Evolutionary conservation across 2,329 filamentous ascomycete genomes (phyloP).

Genomic region (Pleurostoma richardsiae): DNA sequence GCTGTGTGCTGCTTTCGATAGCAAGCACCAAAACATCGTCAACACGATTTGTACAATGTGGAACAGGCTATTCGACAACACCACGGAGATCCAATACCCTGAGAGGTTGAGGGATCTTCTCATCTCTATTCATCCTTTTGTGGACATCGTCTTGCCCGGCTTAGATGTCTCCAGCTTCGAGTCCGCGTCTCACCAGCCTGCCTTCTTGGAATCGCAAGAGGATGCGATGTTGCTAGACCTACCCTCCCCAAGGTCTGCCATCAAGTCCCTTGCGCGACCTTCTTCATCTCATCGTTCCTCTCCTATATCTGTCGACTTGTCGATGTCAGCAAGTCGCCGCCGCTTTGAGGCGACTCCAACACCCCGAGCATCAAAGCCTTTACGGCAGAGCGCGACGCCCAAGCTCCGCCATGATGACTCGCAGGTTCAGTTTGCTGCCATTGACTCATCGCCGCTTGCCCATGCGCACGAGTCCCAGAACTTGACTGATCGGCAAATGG

Average conservation of each 20-base stretch:
- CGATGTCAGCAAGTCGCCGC: slow-evolving; percentile 9
- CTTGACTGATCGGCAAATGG: slow-evolving; percentile 74
- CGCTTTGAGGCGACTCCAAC: slow-evolving; percentile 2
- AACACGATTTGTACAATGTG: slow-evolving; percentile 51
- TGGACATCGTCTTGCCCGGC: slow-evolving; percentile 41
- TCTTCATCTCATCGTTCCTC: slow-evolving; percentile 14
- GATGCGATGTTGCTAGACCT: slow-evolving; percentile 27
- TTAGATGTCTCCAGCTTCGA: slow-evolving; percentile 30
- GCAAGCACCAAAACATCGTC: slow-evolving; percentile 50
- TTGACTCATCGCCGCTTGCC: slow-evolving; percentile 53
- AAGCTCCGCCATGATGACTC: slow-evolving; percentile 74
- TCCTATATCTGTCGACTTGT: slow-evolving; percentile 23
- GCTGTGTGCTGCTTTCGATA: slow-evolving; percentile 51
- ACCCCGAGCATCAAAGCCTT: not conserved
- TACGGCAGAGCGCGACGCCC: slow-evolving; percentile 32
- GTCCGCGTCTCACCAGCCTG: slow-evolving; percentile 29
- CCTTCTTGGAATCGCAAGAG: slow-evolving; percentile 45
- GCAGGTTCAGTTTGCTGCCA: slow-evolving; percentile 70
- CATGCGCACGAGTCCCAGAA: slow-evolving; percentile 61
- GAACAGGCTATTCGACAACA: slow-evolving; percentile 64
- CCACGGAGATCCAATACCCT: slow-evolving; percentile 59
- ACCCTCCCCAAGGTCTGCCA: slow-evolving; percentile 17
- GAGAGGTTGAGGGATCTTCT: slow-evolving; percentile 57
- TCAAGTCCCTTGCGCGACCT: slow-evolving; percentile 14
- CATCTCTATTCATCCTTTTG: slow-evolving; percentile 49